A percentile compares a stretch with the other conserved stretches of the same genome.
Evolutionary conservation across 331 rosid species (phyloP).

Genomic region (Acacia concinna): DNA sequence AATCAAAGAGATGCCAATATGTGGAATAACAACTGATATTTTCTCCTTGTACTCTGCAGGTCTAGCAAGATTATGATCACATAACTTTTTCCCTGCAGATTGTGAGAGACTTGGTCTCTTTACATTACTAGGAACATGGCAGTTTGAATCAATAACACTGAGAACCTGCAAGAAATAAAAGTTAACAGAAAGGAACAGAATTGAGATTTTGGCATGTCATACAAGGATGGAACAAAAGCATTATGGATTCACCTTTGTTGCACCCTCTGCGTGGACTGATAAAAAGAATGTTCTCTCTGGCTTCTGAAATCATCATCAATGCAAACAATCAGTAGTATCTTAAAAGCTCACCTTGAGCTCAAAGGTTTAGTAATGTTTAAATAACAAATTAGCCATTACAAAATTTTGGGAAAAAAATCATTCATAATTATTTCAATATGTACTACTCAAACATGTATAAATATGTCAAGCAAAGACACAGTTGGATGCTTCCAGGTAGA

Average conservation of each 20-base stretch:
- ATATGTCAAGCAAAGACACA: neutral
- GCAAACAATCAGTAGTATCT: constrained; percentile 33
- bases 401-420: neutral
- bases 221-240: constrained; percentile 21
- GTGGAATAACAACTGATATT: constrained; percentile 62
- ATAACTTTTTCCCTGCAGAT: constrained; percentile 47
- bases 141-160: constrained; percentile 74
- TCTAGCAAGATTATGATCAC: constrained; percentile 56
- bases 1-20: constrained; percentile 81
- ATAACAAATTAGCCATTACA: neutral
- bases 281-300: constrained; percentile 77
- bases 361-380: constrained; percentile 11
- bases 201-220: neutral
- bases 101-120: constrained; percentile 44
- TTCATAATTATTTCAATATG: neutral
- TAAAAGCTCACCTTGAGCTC: constrained; percentile 10
- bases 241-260: constrained; percentile 71
- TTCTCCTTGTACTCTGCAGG: constrained; percentile 66
- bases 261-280: constrained; percentile 92
- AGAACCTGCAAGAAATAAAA: constrained; percentile 61
- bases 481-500: neutral
- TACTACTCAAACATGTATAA: neutral
- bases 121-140: constrained; percentile 53
- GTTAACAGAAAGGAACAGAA: constrained; percentile 4
- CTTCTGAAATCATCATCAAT: constrained; percentile 61